Percentiles rank a stretch among this genome's conserved stretches.
These are phyloP conservation scores for Tetrapisispora arboricola DNA, from an alignment of 805 yeast species.

Conservation along the genomic window DNA sequence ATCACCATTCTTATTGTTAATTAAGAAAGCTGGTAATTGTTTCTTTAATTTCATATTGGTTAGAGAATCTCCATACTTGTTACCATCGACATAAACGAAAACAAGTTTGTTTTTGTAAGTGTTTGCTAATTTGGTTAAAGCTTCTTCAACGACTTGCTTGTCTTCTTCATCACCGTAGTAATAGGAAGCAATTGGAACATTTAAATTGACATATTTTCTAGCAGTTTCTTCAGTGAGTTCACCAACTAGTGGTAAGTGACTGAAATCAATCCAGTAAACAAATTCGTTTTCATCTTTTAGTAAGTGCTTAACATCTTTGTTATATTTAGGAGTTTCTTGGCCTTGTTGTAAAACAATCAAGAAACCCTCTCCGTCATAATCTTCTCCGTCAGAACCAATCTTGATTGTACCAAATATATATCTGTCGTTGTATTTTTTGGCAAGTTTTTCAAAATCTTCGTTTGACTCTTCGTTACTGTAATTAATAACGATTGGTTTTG, in stretches of 20 bases:
- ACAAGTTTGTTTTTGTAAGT: slow-evolving; percentile 68
- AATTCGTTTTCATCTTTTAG: slow-evolving; percentile 33
- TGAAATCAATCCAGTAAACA: slow-evolving; percentile 30
- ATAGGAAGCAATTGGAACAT: slow-evolving; percentile 75
- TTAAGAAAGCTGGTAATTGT: slow-evolving; percentile 73
- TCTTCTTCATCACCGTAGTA: slow-evolving; percentile 68
- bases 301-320: slow-evolving; percentile 15
- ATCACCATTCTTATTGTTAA: slow-evolving; percentile 55
- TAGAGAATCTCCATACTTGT: slow-evolving; percentile 77
- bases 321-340: slow-evolving; percentile 23
- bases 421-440: slow-evolving; percentile 53
- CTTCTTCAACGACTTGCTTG: slow-evolving; percentile 43
- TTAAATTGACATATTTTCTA: slow-evolving; percentile 58
- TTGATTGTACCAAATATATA: slow-evolving; percentile 44
- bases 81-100: slow-evolving; percentile 82
- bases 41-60: slow-evolving; percentile 75
- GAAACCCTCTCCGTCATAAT: slow-evolving; percentile 8
- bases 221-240: slow-evolving; percentile 79
- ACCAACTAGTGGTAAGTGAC: slow-evolving; percentile 22
- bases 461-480: slow-evolving; percentile 35
- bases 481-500: slow-evolving; percentile 49
- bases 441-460: slow-evolving; percentile 49
- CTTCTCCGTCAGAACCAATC: slow-evolving; percentile 20
- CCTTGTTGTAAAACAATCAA: slow-evolving; percentile 1
- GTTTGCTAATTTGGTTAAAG: slow-evolving; percentile 57